Conservation (phyloP, 2,329 filamentous ascomycete genomes). For the Phaeoacremonium minimum region DNA sequence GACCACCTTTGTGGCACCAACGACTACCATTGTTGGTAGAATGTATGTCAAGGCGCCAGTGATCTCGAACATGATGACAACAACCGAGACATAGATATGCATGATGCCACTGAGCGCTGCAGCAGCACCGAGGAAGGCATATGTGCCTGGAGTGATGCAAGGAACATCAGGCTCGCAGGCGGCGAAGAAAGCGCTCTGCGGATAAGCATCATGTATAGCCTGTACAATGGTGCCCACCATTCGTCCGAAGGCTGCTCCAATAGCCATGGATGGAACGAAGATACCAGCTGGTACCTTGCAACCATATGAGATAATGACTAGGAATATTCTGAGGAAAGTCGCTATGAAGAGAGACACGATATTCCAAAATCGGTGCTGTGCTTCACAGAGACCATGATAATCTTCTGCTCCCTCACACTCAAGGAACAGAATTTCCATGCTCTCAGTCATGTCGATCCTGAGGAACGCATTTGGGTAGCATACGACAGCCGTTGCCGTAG, state of each 20-base stretch:
- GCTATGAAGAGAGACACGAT: conserved; percentile 74
- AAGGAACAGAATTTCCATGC: conserved; percentile 95
- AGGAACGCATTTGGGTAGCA: conserved; percentile 96
- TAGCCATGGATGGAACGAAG: conserved; percentile 96
- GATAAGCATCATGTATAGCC: conserved; percentile 79
- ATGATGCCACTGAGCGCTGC: conserved; percentile 94
- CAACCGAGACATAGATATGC: conserved; percentile 94
- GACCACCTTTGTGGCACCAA: conserved; percentile 92
- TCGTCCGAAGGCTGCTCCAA: conserved; percentile 89
- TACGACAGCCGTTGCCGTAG: conserved; percentile 79
- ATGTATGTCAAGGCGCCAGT: conserved; percentile 98
- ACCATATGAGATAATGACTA: conserved; percentile 94
- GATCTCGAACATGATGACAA: conserved; percentile 99
- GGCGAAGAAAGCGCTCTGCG: conserved; percentile 78
- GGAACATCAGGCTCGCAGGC: conserved; percentile 86
- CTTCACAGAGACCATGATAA: conserved; percentile 85
- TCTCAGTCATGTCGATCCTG: conserved; percentile 97
- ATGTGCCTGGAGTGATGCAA: conserved; percentile 96
- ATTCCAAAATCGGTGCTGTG: conserved; percentile 70
- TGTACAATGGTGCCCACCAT: conserved; percentile 95
- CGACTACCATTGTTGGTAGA: conserved; percentile 96
- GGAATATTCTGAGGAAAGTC: conserved; percentile 72
- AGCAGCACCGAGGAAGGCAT: conserved; percentile 89
- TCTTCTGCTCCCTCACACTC: conserved; percentile 89
- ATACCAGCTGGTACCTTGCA: conserved; percentile 98